phyloP scores from a whole-genome alignment of 2,329 filamentous ascomycete genomes.

The Aaosphaeria arxii region DNA sequence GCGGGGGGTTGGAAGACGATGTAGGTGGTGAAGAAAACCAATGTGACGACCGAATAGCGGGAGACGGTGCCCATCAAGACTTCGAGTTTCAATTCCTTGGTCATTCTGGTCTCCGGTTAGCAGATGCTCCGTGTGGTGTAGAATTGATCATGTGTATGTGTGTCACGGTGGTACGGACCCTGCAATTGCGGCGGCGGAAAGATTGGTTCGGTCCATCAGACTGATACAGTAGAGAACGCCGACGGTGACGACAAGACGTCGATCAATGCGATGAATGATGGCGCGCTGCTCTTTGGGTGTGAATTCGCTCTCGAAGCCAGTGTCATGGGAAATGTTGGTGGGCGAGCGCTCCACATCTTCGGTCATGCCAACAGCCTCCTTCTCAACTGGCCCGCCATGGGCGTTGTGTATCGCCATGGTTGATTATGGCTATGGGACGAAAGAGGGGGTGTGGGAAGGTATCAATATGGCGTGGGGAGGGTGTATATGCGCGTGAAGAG shows the following conservation, averaged over 20 bases:
- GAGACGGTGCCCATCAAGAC: slow-evolving; percentile 25
- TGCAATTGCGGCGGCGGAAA: slow-evolving; percentile 70
- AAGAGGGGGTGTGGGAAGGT: no score
- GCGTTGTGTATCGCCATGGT: neutral
- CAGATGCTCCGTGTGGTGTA: slow-evolving; percentile 2
- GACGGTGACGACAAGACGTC: slow-evolving; percentile 46
- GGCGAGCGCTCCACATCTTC: slow-evolving; percentile 18
- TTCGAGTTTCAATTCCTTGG: slow-evolving; percentile 29
- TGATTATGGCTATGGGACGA: no score
- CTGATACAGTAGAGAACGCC: slow-evolving; percentile 69
- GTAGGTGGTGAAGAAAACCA: slow-evolving; percentile 46
- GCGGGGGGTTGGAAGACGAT: slow-evolving; percentile 42
- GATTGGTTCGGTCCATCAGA: slow-evolving; percentile 76
- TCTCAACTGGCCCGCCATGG: slow-evolving; percentile 11
- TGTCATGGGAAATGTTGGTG: slow-evolving; percentile 16
- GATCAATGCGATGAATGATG: slow-evolving; percentile 69
- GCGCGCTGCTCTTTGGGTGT: slow-evolving; percentile 60
- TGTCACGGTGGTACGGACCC: slow-evolving; percentile 40
- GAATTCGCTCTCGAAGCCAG: slow-evolving; percentile 43
- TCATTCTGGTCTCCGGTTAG: slow-evolving; percentile 33
- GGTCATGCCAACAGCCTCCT: slow-evolving; percentile 19
- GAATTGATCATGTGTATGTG: slow-evolving; percentile 14
- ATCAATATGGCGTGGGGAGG: no score
- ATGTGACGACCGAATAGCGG: slow-evolving; percentile 58
- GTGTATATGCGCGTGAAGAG: no score